phyloP scores from a whole-genome alignment of 2,329 filamentous ascomycete species.

The Metarhizium humberi region DNA sequence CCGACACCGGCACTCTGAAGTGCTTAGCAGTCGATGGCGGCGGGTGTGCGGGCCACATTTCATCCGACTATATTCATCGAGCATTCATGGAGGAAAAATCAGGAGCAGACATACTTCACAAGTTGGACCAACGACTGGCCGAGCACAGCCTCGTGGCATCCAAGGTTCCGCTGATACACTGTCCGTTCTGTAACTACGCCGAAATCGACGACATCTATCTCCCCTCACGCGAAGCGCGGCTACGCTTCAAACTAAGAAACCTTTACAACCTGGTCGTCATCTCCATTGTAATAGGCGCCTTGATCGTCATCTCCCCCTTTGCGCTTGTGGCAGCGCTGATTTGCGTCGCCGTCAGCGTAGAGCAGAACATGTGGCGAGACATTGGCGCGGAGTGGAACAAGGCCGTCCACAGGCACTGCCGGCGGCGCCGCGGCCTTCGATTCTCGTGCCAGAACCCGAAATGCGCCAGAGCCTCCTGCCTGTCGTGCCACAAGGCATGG shows the following conservation, averaged over 20 bases:
- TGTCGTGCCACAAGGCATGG: slow-evolving; percentile 76
- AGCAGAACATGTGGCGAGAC: slow-evolving; percentile 30
- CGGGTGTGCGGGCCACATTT: slow-evolving; percentile 68
- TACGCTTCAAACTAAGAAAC: slow-evolving; percentile 46
- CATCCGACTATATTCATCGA: slow-evolving; percentile 57
- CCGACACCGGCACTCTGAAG: slow-evolving; percentile 61
- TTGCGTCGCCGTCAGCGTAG: slow-evolving; percentile 34
- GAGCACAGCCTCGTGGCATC: slow-evolving; percentile 68
- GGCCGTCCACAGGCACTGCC: slow-evolving; percentile 58
- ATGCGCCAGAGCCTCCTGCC: slow-evolving; percentile 66
- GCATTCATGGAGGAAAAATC: slow-evolving; percentile 63
- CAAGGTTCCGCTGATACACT: slow-evolving; percentile 66
- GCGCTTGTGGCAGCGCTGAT: slow-evolving; percentile 37
- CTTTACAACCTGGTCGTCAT: slow-evolving; percentile 41
- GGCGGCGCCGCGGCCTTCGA: slow-evolving; percentile 61
- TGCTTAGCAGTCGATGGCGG: slow-evolving; percentile 69
- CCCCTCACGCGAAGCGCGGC: slow-evolving; percentile 41
- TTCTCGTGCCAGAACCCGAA: slow-evolving; percentile 66
- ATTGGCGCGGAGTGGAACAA: slow-evolving; percentile 40
- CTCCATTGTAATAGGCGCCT: slow-evolving; percentile 39
- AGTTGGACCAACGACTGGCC: slow-evolving; percentile 70
- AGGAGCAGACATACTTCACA: slow-evolving; percentile 61
- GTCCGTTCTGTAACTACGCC: slow-evolving; percentile 86
- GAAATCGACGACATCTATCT: slow-evolving; percentile 74
- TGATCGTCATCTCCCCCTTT: slow-evolving; percentile 47